Percentiles rank a stretch among this genome's conserved stretches.
These are phyloP conservation scores for Phytophthora idaei DNA, from an alignment of 352 stramenopile species.

Conservation along the genomic window DNA sequence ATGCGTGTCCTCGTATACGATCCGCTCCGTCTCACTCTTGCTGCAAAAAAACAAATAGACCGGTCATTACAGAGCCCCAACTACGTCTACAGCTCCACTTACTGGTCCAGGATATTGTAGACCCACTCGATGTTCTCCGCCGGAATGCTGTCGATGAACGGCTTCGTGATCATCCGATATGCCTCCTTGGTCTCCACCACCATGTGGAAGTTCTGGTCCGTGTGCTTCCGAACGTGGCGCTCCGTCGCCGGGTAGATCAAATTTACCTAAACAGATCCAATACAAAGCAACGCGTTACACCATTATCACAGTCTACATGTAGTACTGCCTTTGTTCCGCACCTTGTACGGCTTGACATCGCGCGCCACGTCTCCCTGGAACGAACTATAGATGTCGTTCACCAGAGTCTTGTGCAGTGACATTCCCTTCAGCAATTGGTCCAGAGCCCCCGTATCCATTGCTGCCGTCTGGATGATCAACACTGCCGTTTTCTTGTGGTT, in stretches of 20 bases:
- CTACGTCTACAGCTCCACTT: conserved; percentile 29
- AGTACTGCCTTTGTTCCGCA: conserved; percentile 11
- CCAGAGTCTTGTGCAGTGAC: conserved; percentile 72
- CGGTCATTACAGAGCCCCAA: conserved; percentile 8
- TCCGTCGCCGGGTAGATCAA: conserved; percentile 85
- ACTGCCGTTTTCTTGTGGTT: conserved; percentile 64
- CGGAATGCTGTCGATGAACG: conserved; percentile 81
- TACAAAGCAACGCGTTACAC: background rate
- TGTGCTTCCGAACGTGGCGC: conserved; percentile 82
- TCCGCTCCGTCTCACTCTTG: conserved; percentile 81
- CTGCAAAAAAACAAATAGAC: conserved; percentile 29
- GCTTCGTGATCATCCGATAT: conserved; percentile 76
- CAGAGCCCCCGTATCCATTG: conserved; percentile 58
- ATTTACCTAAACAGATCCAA: conserved; percentile 44
- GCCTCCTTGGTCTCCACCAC: conserved; percentile 79
- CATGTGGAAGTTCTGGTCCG: conserved; percentile 84
- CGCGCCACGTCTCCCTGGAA: conserved; percentile 73
- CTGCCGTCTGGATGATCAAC: conserved; percentile 69
- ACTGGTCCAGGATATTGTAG: conserved; percentile 90
- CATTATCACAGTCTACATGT: background rate
- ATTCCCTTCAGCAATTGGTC: conserved; percentile 50
- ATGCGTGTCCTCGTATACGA: conserved; percentile 79
- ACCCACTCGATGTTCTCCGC: conserved; percentile 85
- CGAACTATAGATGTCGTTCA: conserved; percentile 88
- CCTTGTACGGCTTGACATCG: conserved; percentile 76